These are phyloP conservation scores for Bruguiera hainesii DNA, from an alignment of 441 rosid species.

Conservation along the genomic window DNA sequence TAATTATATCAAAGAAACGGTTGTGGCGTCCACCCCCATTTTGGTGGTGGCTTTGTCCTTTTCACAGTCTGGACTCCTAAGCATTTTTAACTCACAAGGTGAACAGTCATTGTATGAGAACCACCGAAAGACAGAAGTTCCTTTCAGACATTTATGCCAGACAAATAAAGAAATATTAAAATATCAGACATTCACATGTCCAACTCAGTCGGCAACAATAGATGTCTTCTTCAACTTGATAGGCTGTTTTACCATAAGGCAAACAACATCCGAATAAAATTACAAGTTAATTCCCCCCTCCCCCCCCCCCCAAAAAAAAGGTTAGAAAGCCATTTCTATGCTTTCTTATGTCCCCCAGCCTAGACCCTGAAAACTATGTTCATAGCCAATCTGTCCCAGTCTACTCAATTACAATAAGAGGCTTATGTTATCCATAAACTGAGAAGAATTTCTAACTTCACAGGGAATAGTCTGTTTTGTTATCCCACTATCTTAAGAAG, in stretches of 20 bases:
- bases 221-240: neutral
- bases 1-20: slow-evolving; percentile 13
- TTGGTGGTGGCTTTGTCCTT: slow-evolving; percentile 34
- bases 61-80: slow-evolving; percentile 25
- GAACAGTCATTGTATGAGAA: slow-evolving; percentile 35
- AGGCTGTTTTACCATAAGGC: slow-evolving; percentile 5
- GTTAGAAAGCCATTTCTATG: too few relatives aligned
- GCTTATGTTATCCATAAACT: slow-evolving; percentile 4
- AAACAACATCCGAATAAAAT: slow-evolving; percentile 11
- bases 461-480: slow-evolving; percentile 14
- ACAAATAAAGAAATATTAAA: neutral
- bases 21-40: slow-evolving; percentile 39
- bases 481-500: slow-evolving; percentile 21
- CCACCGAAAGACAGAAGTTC: slow-evolving; percentile 22
- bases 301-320: too few relatives aligned
- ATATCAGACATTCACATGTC: neutral
- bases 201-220: neutral
- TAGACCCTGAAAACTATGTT: neutral
- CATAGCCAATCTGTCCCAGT: slow-evolving; percentile 6
- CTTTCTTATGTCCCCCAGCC: too few relatives aligned
- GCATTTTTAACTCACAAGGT: slow-evolving; percentile 31
- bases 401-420: slow-evolving; percentile 8
- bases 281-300: neutral
- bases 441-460: slow-evolving; percentile 11
- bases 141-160: slow-evolving; percentile 9